Conservation (phyloP, 352 stramenopile genomes). For the Globisporangium paddicum region DNA sequence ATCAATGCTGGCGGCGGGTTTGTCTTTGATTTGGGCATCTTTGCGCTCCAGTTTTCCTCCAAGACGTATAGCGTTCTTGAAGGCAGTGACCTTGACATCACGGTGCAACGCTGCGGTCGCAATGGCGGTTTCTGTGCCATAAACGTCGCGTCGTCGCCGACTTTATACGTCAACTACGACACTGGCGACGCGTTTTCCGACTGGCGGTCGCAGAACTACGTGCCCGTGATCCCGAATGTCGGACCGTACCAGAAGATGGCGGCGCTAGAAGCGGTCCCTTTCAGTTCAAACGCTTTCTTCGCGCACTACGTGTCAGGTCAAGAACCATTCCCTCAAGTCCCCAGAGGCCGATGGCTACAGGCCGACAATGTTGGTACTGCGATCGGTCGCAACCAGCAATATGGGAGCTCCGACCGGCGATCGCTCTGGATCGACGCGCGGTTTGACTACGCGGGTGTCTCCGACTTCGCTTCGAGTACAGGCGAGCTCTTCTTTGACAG, state of each 20-base stretch:
- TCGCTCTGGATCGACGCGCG: conserved; percentile 71
- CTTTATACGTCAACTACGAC: conserved; percentile 66
- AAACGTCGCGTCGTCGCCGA: conserved; percentile 37
- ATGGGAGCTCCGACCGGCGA: conserved; percentile 78
- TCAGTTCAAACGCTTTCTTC: conserved; percentile 39
- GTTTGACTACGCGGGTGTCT: conserved; percentile 89
- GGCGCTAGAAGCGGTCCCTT: conserved; percentile 51
- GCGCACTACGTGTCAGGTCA: conserved; percentile 51
- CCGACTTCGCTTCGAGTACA: conserved; percentile 81
- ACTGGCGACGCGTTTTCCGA: conserved; percentile 74
- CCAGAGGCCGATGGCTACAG: conserved; percentile 48
- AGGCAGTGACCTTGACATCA: conserved; percentile 74
- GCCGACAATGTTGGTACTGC: conserved; percentile 77
- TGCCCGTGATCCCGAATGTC: conserved; percentile 32
- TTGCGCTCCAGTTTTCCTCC: conserved; percentile 75
- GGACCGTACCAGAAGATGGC: conserved; percentile 61
- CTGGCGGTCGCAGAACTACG: conserved; percentile 40
- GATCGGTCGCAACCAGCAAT: conserved; percentile 87
- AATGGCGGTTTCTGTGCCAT: conserved; percentile 55
- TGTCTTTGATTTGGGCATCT: conserved; percentile 89
- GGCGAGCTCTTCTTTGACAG: conserved; percentile 65
- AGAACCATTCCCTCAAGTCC: conserved; percentile 73
- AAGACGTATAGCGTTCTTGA: conserved; percentile 84
- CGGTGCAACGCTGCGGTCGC: conserved; percentile 59
- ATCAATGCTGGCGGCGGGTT: conserved; percentile 92